Conservation (phyloP, 2,329 filamentous ascomycete genomes). For the Aspergillus phoenicis region DNA sequence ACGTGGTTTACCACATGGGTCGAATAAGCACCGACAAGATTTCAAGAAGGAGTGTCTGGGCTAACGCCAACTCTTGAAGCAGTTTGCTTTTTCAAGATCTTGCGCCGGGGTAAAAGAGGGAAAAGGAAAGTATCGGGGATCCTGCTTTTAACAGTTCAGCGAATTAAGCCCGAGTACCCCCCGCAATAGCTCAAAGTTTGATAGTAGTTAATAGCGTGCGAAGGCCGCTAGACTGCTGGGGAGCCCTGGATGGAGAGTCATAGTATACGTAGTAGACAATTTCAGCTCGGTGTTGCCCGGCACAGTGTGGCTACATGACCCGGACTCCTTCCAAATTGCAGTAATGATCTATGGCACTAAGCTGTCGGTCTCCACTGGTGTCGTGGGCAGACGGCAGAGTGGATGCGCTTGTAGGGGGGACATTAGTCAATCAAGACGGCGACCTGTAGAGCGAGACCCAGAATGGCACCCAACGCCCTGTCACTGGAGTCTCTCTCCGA, state of each 20-base stretch:
- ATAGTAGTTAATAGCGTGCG: constrained; percentile 18
- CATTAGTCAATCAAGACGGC: constrained; percentile 7
- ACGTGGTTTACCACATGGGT: constrained; percentile 14
- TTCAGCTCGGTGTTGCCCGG: constrained; percentile 6
- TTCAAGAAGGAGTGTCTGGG: constrained; percentile 1
- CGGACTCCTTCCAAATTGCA: constrained; percentile 5
- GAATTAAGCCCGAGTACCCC: background rate
- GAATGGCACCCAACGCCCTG: constrained; percentile 8
- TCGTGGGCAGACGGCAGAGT: constrained; percentile 10
- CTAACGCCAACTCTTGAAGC: background rate
- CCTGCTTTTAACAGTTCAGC: constrained; percentile 3
- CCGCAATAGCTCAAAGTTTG: constrained; percentile 18
- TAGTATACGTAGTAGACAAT: background rate
- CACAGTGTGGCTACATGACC: background rate
- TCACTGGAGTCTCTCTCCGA: constrained; percentile 6
- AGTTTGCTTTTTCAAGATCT: background rate
- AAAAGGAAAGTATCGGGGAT: background rate
- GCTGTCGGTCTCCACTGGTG: constrained; percentile 8
- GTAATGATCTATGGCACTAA: constrained; percentile 11
- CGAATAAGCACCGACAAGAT: background rate
- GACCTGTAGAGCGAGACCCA: constrained; percentile 3
- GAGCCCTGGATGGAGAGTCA: background rate
- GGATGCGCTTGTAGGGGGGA: background rate
- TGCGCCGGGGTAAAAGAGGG: background rate
- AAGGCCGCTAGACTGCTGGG: background rate